Conservation (phyloP, 2,329 filamentous ascomycete species). For the Paracoccidioides brasiliensis region DNA sequence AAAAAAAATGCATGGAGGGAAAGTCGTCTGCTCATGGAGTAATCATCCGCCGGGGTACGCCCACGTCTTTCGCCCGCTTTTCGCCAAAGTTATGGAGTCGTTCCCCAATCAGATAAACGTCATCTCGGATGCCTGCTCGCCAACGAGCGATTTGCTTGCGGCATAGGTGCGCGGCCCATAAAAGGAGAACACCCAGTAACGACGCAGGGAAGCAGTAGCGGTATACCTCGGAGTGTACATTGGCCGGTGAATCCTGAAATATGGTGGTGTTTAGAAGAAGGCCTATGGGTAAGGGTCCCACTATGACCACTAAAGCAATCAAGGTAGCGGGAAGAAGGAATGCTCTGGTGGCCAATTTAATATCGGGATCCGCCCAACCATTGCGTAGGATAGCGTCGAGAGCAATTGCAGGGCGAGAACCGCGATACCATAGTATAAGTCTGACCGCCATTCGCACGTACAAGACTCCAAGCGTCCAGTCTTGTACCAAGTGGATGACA, state of each 20-base stretch:
- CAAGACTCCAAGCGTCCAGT: conserved; percentile 85
- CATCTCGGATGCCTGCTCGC: conserved; percentile 74
- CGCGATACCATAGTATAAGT: conserved; percentile 53
- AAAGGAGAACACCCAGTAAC: conserved; percentile 41
- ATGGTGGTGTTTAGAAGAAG: conserved; percentile 35
- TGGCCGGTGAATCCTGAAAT: conserved; percentile 19
- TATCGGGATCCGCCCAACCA: conserved; percentile 69
- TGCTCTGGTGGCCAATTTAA: conserved; percentile 64
- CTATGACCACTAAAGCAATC: conserved; percentile 49
- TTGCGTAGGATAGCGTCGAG: conserved; percentile 59
- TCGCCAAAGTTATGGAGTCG: conserved; percentile 87
- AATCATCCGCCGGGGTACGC: conserved; percentile 26
- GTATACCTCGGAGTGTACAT: conserved; percentile 37
- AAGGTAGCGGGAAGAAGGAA: conserved; percentile 66
- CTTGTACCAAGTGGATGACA: conserved; percentile 68
- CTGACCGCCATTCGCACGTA: conserved; percentile 72
- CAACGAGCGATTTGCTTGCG: conserved; percentile 54
- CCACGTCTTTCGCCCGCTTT: conserved; percentile 28
- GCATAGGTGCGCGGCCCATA: conserved; percentile 27
- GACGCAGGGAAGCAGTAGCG: conserved; percentile 62
- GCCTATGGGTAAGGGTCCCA: conserved; percentile 50
- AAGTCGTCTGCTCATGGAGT: conserved; percentile 12
- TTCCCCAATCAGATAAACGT: conserved; percentile 93
- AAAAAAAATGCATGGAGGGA: not conserved
- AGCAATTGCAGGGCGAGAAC: conserved; percentile 59